These are phyloP conservation scores for Leptomonas seymouri DNA, from an alignment of 208 protist species.

Conservation along the genomic window DNA sequence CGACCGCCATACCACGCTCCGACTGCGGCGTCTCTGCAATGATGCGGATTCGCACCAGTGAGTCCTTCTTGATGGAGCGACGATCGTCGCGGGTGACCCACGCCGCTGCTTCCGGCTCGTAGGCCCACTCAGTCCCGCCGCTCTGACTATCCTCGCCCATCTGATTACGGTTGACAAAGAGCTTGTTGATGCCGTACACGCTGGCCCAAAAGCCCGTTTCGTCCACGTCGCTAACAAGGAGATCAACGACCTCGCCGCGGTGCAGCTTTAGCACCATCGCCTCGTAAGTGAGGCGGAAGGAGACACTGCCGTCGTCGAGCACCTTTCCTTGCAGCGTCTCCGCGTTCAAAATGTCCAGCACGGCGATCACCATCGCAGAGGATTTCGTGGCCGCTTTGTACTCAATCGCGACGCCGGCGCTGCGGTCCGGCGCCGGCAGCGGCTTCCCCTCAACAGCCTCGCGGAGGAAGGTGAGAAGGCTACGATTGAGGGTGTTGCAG, in stretches of 20 bases:
- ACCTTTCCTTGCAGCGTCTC: conserved; percentile 75
- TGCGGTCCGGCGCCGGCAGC: conserved; percentile 56
- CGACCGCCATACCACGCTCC: conserved; percentile 66
- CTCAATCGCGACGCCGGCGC: conserved; percentile 33
- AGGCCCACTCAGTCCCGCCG: conserved; percentile 48
- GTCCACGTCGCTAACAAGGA: conserved; percentile 66
- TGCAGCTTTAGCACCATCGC: conserved; percentile 85
- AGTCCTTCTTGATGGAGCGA: conserved; percentile 64
- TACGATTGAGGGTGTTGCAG: conserved; percentile 64
- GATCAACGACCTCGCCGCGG: conserved; percentile 84
- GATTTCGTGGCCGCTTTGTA: conserved; percentile 54
- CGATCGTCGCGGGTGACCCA: conserved; percentile 69
- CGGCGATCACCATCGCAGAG: conserved; percentile 76
- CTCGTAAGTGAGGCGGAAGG: conserved; percentile 79
- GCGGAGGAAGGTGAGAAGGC: conserved; percentile 68
- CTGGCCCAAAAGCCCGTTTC: conserved; percentile 78
- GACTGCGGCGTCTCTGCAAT: conserved; percentile 86
- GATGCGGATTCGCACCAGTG: conserved; percentile 77
- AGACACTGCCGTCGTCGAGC: conserved; percentile 77
- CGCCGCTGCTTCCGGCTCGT: conserved; percentile 63
- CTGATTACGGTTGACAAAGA: conserved; percentile 78
- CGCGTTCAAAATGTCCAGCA: conserved; percentile 79
- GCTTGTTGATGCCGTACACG: conserved; percentile 72
- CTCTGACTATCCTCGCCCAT: conserved; percentile 47
- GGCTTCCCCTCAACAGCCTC: conserved; percentile 75